Conservation (phyloP, 495 filamentous ascomycete species). For the Glutinoglossum americanum region DNA sequence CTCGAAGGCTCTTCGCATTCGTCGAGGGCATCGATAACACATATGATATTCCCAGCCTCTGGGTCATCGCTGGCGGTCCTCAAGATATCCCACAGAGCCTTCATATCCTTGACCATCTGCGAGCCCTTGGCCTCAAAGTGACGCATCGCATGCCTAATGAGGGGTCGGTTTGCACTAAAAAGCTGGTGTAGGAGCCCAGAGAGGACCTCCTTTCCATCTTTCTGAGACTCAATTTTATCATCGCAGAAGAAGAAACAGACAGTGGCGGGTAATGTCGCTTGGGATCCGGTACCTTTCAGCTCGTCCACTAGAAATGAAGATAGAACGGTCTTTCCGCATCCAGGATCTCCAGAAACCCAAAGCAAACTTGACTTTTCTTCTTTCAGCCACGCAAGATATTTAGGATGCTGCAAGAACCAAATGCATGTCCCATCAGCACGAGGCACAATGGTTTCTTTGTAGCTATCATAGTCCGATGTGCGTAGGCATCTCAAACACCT, state of each 20-base stretch:
- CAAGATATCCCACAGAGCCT: neutral
- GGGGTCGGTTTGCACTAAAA: neutral
- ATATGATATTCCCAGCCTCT: conserved; percentile 11
- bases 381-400: conserved; percentile 15
- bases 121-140: neutral
- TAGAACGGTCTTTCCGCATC: conserved; percentile 26
- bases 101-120: neutral
- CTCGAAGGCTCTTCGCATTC: conserved; percentile 16
- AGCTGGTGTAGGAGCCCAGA: neutral
- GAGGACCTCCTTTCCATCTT: conserved; percentile 8
- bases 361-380: conserved; percentile 16
- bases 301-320: conserved; percentile 17
- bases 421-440: conserved; percentile 11
- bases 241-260: conserved; percentile 28
- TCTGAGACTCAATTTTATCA: conserved; percentile 18
- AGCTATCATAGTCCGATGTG: too few species aligned
- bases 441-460: too few species aligned
- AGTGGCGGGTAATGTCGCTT: neutral
- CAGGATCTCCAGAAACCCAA: conserved; percentile 24
- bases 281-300: conserved; percentile 1
- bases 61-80: conserved; percentile 3
- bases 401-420: conserved; percentile 16
- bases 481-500: too few species aligned
- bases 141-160: neutral
- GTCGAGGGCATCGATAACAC: conserved; percentile 24